Evolutionary conservation across 2,329 filamentous ascomycete species (phyloP), one percentile per base, ranked within the genome.

Genomic region (Xylaria hypoxylon): DNA sequence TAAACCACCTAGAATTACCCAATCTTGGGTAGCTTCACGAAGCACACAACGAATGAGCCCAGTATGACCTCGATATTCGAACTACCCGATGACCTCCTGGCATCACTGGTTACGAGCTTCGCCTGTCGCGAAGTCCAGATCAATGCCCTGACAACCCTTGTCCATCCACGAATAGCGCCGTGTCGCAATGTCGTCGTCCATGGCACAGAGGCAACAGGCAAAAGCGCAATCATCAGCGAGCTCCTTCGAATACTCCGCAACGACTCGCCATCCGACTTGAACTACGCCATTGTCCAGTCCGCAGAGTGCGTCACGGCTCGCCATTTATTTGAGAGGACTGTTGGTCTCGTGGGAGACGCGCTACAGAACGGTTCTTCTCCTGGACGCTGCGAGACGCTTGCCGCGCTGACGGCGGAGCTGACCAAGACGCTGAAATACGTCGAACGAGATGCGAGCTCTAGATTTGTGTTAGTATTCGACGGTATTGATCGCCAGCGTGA

Each of bases 381-480:
- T 59, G 84, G 85, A 33, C 85, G 90, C 68, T 97, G 93, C 77
- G 94, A 97, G 80, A 93, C 91, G 68, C 80, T 97, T 59, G 91
- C 92, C 64, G 88, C 92, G 59, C 82, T 98, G 68, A 85, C 87
- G 1, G 91, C 93, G 28, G 89, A 94, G 73, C 81, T 98, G 64
- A 86, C 85, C 67, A 86, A 84, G 74, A 81, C 93, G 79, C 79
- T 94, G 51, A 80, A 84, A 57, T 83, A 84, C 68, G 72, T 74
- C 13, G 68, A 72, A 22, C 64, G 28, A 26, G 69, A 70, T 7
- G 71, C 75, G 22, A 73, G 76, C 52, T 83, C 82, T 70, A 89
- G 90, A 70, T 94, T 97, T 72, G 89, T 95, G 8, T 79, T 98
- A 64, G 92, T 97, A 11, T 86, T 98, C 69, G 96, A 98, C 81